phyloP scores from a whole-genome alignment of 2,329 filamentous ascomycete genomes.

The Colletotrichum sp. region DNA sequence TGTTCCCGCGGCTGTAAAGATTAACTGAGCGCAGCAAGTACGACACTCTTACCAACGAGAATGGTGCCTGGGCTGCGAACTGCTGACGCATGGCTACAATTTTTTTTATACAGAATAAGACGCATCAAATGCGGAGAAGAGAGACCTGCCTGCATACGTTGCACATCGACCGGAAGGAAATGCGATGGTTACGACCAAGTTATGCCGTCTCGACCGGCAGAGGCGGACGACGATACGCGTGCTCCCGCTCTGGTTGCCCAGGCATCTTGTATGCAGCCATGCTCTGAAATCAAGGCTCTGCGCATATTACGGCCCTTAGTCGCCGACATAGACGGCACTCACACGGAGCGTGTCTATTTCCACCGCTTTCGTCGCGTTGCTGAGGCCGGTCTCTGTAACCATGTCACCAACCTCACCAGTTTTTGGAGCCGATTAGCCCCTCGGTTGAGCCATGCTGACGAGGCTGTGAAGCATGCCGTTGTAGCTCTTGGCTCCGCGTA shows the following conservation, averaged over 20 bases:
- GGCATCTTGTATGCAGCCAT: not conserved
- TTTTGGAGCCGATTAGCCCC: conserved; percentile 36
- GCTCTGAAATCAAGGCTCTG: not conserved
- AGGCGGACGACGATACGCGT: not conserved
- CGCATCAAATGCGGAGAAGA: conserved; percentile 40
- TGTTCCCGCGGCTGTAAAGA: not conserved
- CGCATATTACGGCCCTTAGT: conserved; percentile 33
- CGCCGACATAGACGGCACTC: conserved; percentile 39
- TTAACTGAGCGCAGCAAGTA: conserved; percentile 29
- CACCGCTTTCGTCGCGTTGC: conserved; percentile 36
- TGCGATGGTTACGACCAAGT: conserved; percentile 39
- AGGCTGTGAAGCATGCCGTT: conserved; percentile 36
- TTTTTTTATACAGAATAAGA: conserved; percentile 32
- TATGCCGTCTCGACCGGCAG: not conserved
- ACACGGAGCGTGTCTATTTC: conserved; percentile 38
- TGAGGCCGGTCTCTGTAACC: conserved; percentile 31
- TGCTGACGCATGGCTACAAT: not conserved
- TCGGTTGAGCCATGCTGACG: conserved; percentile 31
- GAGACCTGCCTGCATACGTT: conserved; percentile 37
- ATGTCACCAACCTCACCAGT: conserved; percentile 29
- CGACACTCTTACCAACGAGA: conserved; percentile 8
- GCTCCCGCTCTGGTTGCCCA: not conserved
- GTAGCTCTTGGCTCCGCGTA: conserved; percentile 37
- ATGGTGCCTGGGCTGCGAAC: too few relatives aligned
- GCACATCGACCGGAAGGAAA: conserved; percentile 36